Evolutionary conservation across 768 basidiomycete genomes (phyloP).

Genomic region (Symmetrospora coprosmae): DNA sequence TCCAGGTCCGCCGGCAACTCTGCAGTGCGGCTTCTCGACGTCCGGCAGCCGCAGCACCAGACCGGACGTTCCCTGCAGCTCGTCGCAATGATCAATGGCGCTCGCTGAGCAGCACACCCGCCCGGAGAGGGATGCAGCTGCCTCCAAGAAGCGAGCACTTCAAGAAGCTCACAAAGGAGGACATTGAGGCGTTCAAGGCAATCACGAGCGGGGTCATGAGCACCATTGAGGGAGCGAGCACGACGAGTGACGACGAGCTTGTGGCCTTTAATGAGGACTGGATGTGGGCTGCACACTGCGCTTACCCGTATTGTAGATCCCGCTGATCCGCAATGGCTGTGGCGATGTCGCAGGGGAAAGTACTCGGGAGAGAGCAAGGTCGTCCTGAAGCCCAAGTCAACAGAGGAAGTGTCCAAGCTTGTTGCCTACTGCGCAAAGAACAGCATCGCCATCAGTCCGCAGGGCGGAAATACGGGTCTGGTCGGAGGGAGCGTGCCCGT

Average conservation of each 20-base stretch:
- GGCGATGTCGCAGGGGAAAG: conserved; percentile 95
- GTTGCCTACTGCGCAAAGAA: conserved; percentile 71
- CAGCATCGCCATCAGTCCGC: conserved; percentile 80
- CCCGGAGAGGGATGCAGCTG: background rate
- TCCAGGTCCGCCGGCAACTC: no score
- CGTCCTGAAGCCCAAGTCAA: conserved; percentile 75
- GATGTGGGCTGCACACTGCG: conserved; percentile 1
- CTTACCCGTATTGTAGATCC: no score
- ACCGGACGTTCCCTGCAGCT: no score
- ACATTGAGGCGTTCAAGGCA: conserved; percentile 18
- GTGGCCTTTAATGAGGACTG: conserved; percentile 17
- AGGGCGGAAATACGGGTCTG: conserved; percentile 95
- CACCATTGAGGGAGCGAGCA: conserved; percentile 13
- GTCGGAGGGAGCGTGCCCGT: conserved; percentile 85
- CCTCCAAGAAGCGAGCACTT: conserved; percentile 9
- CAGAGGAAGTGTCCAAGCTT: conserved; percentile 73
- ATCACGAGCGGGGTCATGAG: conserved; percentile 15
- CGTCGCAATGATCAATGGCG: no score
- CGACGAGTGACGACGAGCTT: conserved; percentile 4
- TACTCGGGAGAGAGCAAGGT: conserved; percentile 71
- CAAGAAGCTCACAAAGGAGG: conserved; percentile 21
- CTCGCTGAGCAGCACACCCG: background rate
- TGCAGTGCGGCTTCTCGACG: no score
- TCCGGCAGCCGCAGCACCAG: no score
- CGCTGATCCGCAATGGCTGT: no score